Evolutionary conservation across 2,329 filamentous ascomycete genomes (phyloP), one percentile per base, ranked within the genome.

Genomic region (Penicillium expansum): DNA sequence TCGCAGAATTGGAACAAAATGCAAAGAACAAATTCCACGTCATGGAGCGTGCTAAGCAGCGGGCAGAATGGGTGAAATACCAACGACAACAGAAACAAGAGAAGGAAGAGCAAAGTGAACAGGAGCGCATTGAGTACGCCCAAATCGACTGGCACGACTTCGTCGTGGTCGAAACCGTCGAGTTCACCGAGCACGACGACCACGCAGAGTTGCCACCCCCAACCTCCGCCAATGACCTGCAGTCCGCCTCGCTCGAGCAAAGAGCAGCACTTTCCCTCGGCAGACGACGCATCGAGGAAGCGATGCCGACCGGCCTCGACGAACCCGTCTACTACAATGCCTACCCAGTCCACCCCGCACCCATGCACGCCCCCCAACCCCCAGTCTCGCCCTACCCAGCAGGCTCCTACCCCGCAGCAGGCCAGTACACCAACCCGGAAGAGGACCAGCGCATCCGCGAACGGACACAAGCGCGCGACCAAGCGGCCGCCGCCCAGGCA

Each of bases 61-160:
- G 94, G 51, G 90, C 93, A 6, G 91, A 95, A 66, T 97, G 92
- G 82, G 82, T 88, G 62, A 92, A 91, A 73, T 90, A 86, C 69
- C 89, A 94, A 68, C 90, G 94, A 64, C 80, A 86, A 53, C 90
- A 97, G 77, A 93, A 92, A 72, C 85, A 87, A 66, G 90, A 92
- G 80, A 92, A 92, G 70, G 92, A 96, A 68, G 91, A 95, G 69
- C 86, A 92, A 61, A 89, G 88, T 39, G 90, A 95, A 70, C 86
- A 91, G 68, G 90, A 96, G 73, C 87, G 87, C 68, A 77, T 86
- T 48, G 82, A 83, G 52, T 89, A 94, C 74, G 89, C 89, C 1
- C 89, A 94, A 67, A 94, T 99, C 61, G 94, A 99, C 74, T 99
- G 94, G 94, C 91, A 96, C 70, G 93, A 97, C 71, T 99, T 99